Base-by-base conservation (phyloP, 2,329 filamentous ascomycete genomes). In the Calonectria naviculata region DNA sequence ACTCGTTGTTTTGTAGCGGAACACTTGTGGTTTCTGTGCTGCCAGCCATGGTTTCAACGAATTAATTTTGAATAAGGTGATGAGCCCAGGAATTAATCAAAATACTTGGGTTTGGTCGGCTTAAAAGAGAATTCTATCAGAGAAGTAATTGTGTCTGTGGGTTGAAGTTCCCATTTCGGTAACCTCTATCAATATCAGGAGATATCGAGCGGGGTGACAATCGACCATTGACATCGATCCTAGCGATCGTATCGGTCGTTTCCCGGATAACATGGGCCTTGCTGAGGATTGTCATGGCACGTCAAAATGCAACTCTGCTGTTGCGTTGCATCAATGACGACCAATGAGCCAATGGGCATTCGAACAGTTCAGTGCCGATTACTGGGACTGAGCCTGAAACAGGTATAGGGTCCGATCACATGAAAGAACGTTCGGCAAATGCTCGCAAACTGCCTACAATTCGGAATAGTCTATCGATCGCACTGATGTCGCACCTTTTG, bases 11-110 rank as follows among this genome's bases (percentile, higher is more conserved):
- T 26, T 26, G 9, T 15, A 10, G 3, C 8, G 34, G 15, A 7
- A 19, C 6, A 7, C 21, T 21, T 28, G 13, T 19, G 31, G 15
- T 12, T 24, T 58, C 21, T 38, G 31, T 26, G 2, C 85, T 85
- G 38, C 91, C 83, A 0, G 90, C 86, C 74, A 94, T 82, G 38
- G 86, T 46, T 10, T 12, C 8, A 87, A 2, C 36, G 6, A 4
- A 26, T 36, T 36, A 24, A 15, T 24, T n/a, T 54, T 9, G 7
- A 19, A 26, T 19, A 2, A 38, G 17, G 24, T 4, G 24, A 58
- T 58, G 21, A 24, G 28, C 7, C 31, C 38, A 8, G 21, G 6
- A 38, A 17, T 12, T 8, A 2, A 10, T 58, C 2, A 38, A 58
- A 17, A 58, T 19, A n/a, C 15, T 26, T 38, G 52, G 52, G 21